phyloP scores from a whole-genome alignment of 331 rosid species.

The Ulmus americana region DNA sequence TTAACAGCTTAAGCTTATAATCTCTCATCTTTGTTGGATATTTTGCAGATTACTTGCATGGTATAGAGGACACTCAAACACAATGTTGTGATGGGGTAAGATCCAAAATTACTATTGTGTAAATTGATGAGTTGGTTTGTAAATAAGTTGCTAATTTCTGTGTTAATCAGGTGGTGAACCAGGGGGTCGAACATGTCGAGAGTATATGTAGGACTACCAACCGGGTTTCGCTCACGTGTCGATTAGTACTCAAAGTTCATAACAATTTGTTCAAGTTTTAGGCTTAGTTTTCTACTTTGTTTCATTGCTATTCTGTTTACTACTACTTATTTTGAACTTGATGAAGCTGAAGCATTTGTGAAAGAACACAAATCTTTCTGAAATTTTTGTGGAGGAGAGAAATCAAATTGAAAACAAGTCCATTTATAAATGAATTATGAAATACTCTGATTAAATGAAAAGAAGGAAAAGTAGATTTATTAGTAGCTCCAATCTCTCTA shows the following conservation, averaged over 20 bases:
- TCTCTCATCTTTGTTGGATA: not conserved
- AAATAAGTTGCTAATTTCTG: not conserved
- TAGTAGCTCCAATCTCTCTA: too few relatives aligned
- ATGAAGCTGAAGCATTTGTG: too few relatives aligned
- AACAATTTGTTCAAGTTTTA: slow-evolving; percentile 63
- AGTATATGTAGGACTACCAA: slow-evolving; percentile 42
- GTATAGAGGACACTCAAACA: slow-evolving; percentile 45
- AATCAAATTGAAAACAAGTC: too few relatives aligned
- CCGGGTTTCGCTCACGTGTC: slow-evolving; percentile 70
- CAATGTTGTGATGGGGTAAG: slow-evolving; percentile 63
- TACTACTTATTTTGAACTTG: too few relatives aligned
- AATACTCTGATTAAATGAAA: too few relatives aligned
- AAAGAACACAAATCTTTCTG: too few relatives aligned
- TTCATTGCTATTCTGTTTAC: too few relatives aligned
- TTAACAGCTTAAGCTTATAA: too few relatives aligned
- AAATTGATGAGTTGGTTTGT: not conserved
- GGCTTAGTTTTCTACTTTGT: not conserved
- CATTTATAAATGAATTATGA: too few relatives aligned
- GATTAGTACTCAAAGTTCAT: slow-evolving; percentile 67
- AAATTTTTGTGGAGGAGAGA: too few relatives aligned
- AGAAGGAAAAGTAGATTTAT: too few relatives aligned
- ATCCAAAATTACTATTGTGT: not conserved
- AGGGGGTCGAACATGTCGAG: slow-evolving; percentile 44
- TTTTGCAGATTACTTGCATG: slow-evolving; percentile 71
- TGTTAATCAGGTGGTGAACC: slow-evolving; percentile 59